Evolutionary conservation across 148 eudicot genomes (phyloP).

Genomic region (Simmondsia chinensis): DNA sequence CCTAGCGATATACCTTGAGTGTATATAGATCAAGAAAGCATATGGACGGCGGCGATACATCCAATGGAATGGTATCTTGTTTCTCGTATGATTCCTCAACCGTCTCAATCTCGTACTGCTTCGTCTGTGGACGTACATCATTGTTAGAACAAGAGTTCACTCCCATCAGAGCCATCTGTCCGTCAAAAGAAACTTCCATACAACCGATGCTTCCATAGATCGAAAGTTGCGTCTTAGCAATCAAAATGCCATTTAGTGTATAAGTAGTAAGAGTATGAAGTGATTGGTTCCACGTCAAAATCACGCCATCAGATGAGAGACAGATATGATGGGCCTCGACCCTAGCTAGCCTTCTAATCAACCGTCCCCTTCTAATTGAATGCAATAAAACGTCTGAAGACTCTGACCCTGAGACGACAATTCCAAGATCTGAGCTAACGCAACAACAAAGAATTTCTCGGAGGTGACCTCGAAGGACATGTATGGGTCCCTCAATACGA

Average conservation of each 20-base stretch:
- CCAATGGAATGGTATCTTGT: constrained; percentile 24
- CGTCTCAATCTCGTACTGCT: constrained; percentile 19
- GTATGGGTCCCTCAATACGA: constrained; percentile 88
- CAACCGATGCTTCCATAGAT: constrained; percentile 52
- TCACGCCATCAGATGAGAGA: constrained; percentile 67
- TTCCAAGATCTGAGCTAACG: constrained; percentile 84
- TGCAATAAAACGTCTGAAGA: constrained; percentile 74
- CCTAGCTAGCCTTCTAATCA: constrained; percentile 67
- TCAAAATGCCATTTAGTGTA: constrained; percentile 63
- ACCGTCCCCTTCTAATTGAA: constrained; percentile 72
- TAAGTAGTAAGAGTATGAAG: constrained; percentile 53
- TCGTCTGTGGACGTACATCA: constrained; percentile 30
- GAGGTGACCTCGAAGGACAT: constrained; percentile 84
- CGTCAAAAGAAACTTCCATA: constrained; percentile 86
- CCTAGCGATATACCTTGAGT: constrained; percentile 53
- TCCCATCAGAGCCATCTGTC: constrained; percentile 70
- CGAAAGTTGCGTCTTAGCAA: constrained; percentile 61
- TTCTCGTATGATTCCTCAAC: constrained; percentile 19
- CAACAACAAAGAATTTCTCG: constrained; percentile 76
- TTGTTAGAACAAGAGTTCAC: constrained; percentile 46
- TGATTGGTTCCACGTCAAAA: constrained; percentile 78
- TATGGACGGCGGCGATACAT: constrained; percentile 63
- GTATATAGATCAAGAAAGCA: constrained; percentile 77
- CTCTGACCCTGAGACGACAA: constrained; percentile 76
- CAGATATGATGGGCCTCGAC: constrained; percentile 69